Evolutionary conservation across 306 rosid species (phyloP).

Genomic region (Trifolium dubium): DNA sequence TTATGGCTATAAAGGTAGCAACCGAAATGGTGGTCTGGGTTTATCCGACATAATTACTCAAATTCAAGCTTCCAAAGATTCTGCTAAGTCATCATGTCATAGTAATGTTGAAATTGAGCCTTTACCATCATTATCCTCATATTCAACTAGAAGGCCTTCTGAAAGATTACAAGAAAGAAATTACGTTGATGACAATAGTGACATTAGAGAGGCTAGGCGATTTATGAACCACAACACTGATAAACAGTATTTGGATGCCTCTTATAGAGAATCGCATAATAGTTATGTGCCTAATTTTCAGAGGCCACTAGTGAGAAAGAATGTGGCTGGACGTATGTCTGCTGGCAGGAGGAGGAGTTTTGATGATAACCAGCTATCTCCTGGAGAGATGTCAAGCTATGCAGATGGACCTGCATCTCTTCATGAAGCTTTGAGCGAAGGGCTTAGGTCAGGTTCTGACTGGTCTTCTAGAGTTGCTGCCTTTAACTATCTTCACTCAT

Average conservation of each 20-base stretch:
- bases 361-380: constrained; percentile 84
- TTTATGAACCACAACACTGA: constrained; percentile 63
- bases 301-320: constrained; percentile 90
- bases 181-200: constrained; percentile 63
- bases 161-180: constrained; percentile 78
- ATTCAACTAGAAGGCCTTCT: constrained; percentile 61
- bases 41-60: constrained; percentile 95
- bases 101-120: constrained; percentile 62
- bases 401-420: constrained; percentile 89
- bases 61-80: constrained; percentile 96
- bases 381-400: constrained; percentile 80
- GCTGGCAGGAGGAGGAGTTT: constrained; percentile 94
- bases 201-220: constrained; percentile 79
- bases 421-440: constrained; percentile 91
- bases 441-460: constrained; percentile 91
- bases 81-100: constrained; percentile 69
- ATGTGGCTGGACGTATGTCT: constrained; percentile 81
- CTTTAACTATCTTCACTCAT: constrained; percentile 85
- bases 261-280: constrained; percentile 76
- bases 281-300: constrained; percentile 91
- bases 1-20: constrained; percentile 69
- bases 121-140: constrained; percentile 61
- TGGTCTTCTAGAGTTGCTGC: constrained; percentile 99
- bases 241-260: constrained; percentile 70
- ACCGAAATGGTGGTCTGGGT: constrained; percentile 89